phyloP scores from a whole-genome alignment of 306 rosid genomes.

The Canavalia gladiata region DNA sequence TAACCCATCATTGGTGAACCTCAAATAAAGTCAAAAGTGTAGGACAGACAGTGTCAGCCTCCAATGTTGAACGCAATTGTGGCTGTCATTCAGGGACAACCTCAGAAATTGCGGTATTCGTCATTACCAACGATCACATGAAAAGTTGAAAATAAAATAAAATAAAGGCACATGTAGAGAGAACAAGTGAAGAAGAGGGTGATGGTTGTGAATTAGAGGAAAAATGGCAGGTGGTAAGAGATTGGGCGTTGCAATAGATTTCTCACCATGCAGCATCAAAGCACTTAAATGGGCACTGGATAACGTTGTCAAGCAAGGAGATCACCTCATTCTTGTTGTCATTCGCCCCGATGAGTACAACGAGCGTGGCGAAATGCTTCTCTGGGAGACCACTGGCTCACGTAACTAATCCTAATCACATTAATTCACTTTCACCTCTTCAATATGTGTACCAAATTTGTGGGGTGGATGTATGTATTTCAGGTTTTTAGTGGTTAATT shows the following conservation, averaged over 20 bases:
- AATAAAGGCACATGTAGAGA: neutral
- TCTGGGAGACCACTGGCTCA: conserved; percentile 82
- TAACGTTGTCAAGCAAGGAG: conserved; percentile 75
- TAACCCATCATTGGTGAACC: no score
- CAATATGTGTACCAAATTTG: no score
- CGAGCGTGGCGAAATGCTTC: conserved; percentile 87
- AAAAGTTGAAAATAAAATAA: neutral
- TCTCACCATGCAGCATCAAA: conserved; percentile 77
- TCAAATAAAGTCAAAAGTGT: no score
- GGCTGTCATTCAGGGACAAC: conserved; percentile 13
- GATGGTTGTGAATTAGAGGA: neutral
- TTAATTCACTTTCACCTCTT: neutral
- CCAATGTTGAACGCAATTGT: conserved; percentile 6
- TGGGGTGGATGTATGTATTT: no score
- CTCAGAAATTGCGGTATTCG: conserved; percentile 41
- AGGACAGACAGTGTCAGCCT: neutral
- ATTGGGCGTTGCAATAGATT: conserved; percentile 91
- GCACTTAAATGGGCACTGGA: conserved; percentile 87
- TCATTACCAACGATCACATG: neutral
- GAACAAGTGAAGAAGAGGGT: neutral
- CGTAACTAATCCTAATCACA: conserved; percentile 54
- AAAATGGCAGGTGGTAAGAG: conserved; percentile 55
- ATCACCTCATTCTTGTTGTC: conserved; percentile 67
- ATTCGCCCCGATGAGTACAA: conserved; percentile 58
- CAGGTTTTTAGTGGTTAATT: no score